phyloP scores from a whole-genome alignment of 108 stramenopile species.

The Skeletonema grethae region DNA sequence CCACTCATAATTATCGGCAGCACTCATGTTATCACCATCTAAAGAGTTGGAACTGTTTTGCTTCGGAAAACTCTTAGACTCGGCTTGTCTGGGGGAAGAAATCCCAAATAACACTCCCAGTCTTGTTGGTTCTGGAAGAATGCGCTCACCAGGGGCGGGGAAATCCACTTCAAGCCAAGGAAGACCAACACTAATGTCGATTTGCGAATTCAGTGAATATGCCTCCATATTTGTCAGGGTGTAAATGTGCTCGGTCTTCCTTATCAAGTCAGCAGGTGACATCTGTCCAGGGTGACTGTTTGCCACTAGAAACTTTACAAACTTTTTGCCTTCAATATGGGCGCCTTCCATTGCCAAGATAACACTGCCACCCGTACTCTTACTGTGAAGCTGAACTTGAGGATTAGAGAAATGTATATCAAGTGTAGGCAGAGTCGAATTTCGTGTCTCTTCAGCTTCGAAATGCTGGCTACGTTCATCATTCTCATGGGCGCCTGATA shows the following conservation, averaged over 20 bases:
- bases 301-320: slow-evolving; percentile 38
- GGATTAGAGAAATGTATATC: slow-evolving; percentile 62
- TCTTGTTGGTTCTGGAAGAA: neutral
- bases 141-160: slow-evolving; percentile 12
- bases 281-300: slow-evolving; percentile 18
- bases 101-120: neutral
- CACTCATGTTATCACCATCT: neutral
- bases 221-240: slow-evolving; percentile 29
- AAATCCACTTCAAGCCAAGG: slow-evolving; percentile 54
- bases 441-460: neutral
- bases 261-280: slow-evolving; percentile 40
- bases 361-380: slow-evolving; percentile 49
- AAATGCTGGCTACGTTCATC: neutral
- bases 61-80: neutral
- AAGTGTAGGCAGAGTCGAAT: slow-evolving; percentile 44
- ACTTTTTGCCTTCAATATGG: slow-evolving; percentile 53
- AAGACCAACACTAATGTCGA: slow-evolving; percentile 42
- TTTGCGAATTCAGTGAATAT: slow-evolving; percentile 13
- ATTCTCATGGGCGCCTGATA: neutral
- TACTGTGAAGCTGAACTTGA: slow-evolving; percentile 55
- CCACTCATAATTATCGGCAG: slow-evolving; percentile 7
- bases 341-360: slow-evolving; percentile 56
- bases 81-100: neutral
- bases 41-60: neutral
- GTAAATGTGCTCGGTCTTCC: slow-evolving; percentile 44